Base-by-base conservation (phyloP, 768 basidiomycete genomes). In the Nidularia sp. region DNA sequence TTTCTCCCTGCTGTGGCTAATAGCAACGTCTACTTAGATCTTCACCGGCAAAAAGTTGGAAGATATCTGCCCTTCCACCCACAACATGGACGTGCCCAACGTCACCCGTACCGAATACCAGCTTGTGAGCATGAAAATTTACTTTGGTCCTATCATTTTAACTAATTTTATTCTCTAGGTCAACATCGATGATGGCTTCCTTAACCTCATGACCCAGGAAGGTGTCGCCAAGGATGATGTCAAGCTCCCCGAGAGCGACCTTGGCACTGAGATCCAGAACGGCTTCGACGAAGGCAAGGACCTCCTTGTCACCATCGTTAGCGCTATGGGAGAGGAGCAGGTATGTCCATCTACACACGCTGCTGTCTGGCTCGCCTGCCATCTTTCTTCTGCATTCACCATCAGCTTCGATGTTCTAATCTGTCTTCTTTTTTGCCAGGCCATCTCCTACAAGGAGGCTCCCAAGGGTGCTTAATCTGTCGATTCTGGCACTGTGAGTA, bases 41-140 rank as follows among this genome's bases (percentile, higher is more conserved):
- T 99, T 99, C 83, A 99, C 96, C 57, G 84, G 84, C 63, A 97
- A 97, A 83, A 99, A 99, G 80, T 64, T 94, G 73, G 91, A 93
- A 83, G 91, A 92, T 80, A 90, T 93, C 71, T 91, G 69, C 62
- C 93, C 93, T 63, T 96, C 93, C 67, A 99, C 96, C 70, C 97
- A 99, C 84, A 99, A 99, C 80, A 94, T 99, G 92, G 95, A 98
- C 61, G 96, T 97, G 64, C 96, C 96, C 70, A 90, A 97, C 75
- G 93, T 99, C 68, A 55, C 31, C 47, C 90, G 96, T 69, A 79
- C 75, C 55, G 97, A 99, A 84, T 98, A 86, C 81, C 80, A 87
- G 64, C 86, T 99, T 66, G 90, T 93, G 67, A 64, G 78, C 66
- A 13, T 46, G 18, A 12, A 29, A n/a, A 45, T 22, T 34, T 52